Base-by-base conservation (phyloP, 140 eudicot species). In the Anethum foeniculum region DNA sequence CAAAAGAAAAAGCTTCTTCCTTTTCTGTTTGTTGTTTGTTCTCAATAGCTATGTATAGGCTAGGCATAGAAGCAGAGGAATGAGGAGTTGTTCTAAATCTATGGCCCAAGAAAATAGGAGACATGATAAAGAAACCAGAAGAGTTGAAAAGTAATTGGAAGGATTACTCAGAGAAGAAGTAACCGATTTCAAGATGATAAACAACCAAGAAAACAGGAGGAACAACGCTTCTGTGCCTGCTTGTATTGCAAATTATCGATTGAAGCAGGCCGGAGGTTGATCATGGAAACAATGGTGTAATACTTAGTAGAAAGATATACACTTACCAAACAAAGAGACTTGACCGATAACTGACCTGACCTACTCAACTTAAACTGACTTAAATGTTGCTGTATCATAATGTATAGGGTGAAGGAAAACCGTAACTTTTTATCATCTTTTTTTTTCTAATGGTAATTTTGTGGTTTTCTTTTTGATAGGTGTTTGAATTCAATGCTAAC, bases 241-340 rank as follows among this genome's bases (percentile, higher is more conserved):
- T 62, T 71, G 76, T 38, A 48, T 47, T 81, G 47, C 76, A 68
- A 58, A 44, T 74, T 44, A 28, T 77, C 32, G 51, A 51, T 49
- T 62, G 85, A 79, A 84, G 84, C 86, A 84, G 90, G 88, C 81
- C 81, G 25, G 88, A 82, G 85, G 88, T 85, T 85, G 88, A 82
- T 71, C 84, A 75, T 51, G 56, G 51, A n/a, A 54, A 39, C 77
- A 34, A 51, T 12, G 82, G 60, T 77, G 28, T 76, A 76, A 36
- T 48, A 62, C 56, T 62, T 48, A 41, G 76, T 36, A 28, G 27
- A 48, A 75, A 27, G 64, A 75, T 46, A 46, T 46, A 16, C 62
- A 75, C 41, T 46, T 46, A 25, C 18, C 41, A 46, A 75, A 27
- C 0, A 9, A 12, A 47, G 52, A 25, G 32, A 52, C 44, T 79